Evolutionary conservation across 257 asterid genomes (phyloP), one percentile per base, ranked within the genome.

Genomic region (Schizonepeta tenuifolia): DNA sequence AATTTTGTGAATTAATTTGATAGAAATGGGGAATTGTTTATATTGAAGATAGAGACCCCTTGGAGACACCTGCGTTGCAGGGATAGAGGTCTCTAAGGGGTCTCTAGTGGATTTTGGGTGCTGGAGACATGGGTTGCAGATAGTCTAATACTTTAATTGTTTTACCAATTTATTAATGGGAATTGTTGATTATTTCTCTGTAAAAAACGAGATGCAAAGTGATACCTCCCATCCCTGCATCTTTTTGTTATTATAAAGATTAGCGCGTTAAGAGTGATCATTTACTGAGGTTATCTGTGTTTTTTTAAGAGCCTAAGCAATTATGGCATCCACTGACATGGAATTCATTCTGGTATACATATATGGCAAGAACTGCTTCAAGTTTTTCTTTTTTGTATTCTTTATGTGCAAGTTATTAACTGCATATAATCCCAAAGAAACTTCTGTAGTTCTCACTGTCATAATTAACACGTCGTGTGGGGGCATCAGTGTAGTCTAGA

Each of bases 151-250:
- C 51, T 51, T 65, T 46, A 72, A 33, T 28, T 58, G 43, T 14
- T 56, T 24, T 46, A 71, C 70, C 57, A 55, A 7, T 5, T 43
- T 12, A 7, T 41, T 31, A 35, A n/a, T 60, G 6, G 26, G 78
- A 57, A 49, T 47, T 60, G 46, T 73, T 49, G 60, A 53, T 77
- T 36, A 70, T 63, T 24, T 67, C 36, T 44, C 11, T 11, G 14
- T 17, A 11, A 13, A 69, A 53, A 53, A 21, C 49, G 28, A 69
- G 72, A 68, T 54, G 26, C 65, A 31, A 53, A 21, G 38, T 64
- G 36, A 11, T 46, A 38, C 6, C 46, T 18, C 40, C 8, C 36
- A 5, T 12, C 7, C 22, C 17, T 6, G 40, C 36, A 11, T 26
- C 67, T 35, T 65, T 14, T 35, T 28, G 2, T 59, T 18, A 14